Evolutionary conservation across 2,329 filamentous ascomycete genomes (phyloP), one percentile per base, ranked within the genome.

Genomic region (Microdochium paspali): DNA sequence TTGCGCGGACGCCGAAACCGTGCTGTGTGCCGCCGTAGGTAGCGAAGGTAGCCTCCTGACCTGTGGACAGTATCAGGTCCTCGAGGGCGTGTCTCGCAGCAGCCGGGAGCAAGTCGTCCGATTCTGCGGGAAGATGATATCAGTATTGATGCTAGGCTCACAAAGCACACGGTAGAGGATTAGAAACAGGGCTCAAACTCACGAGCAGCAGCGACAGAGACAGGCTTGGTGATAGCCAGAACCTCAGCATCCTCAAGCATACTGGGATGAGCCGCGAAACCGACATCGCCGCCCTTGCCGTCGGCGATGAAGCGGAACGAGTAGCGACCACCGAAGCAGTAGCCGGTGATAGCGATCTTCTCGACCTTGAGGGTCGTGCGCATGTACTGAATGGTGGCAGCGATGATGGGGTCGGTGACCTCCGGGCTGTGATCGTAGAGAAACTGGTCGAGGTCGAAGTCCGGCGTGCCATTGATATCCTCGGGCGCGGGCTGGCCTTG

Each of bases 1-100:
- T 81, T 3, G 71, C 78, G 30, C 86, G 75, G 7, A 88, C 82
- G 15, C 80, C 82, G 57, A 91, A 93, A 0, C 87, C 87, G 59
- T 93, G 87, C 50, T 68, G 61, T 6, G 85, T 82, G 31, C 77
- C 79, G 15, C 79, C 77, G 70, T 82, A 91, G 39, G 91, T 65
- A 51, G 73, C 80, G 49, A 90, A 75, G 62, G 89, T 82, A 66
- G 82, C 91, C 7, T 80, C 66, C 49, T 72, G 64, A 2, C 64
- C 66, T 24, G 72, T 74, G 46, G 73, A 65, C 26, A 62, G 59
- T 40, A 88, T 70, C 24, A 84, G 73, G 24, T 73, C 72, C 62
- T 87, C 83, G 3, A 77, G 74, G 57, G 73, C 65, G 52, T 72
- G 65, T 30, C 83, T 73, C 56, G 76, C 72, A 24, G 72, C 69